Percentiles rank a stretch among this genome's conserved stretches.
Evolutionary conservation across 306 rosid species (phyloP).

Genomic region (Prinsepia uniflora): DNA sequence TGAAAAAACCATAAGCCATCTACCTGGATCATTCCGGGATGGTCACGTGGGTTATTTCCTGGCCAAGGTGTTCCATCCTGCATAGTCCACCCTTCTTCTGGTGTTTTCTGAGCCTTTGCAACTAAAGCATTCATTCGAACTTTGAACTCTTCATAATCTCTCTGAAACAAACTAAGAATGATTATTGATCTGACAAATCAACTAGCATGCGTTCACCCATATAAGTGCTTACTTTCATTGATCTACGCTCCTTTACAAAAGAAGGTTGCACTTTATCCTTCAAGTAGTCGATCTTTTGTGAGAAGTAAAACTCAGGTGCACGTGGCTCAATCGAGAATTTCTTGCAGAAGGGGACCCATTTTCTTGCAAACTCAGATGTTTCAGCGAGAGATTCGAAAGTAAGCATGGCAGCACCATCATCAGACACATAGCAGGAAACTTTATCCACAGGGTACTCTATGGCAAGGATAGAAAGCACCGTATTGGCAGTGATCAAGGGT

Average conservation of each 20-base stretch:
- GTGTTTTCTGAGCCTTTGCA: conserved; percentile 96
- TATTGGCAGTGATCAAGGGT: conserved; percentile 87
- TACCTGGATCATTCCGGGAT: conserved; percentile 99
- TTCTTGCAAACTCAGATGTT: conserved; percentile 92
- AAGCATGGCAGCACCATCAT: conserved; percentile 99
- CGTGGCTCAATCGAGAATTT: conserved; percentile 83
- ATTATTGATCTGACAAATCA: conserved; percentile 10
- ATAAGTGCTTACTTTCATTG: conserved; percentile 72
- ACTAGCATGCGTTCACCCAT: not conserved
- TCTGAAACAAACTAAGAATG: conserved; percentile 38
- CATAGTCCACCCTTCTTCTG: conserved; percentile 99
- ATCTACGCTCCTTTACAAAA: conserved; percentile 96
- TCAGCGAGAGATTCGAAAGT: conserved; percentile 85
- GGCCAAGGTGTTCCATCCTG: conserved; percentile 99
- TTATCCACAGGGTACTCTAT: conserved; percentile 93
- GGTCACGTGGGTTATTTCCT: conserved; percentile 89
- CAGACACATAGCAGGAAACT: conserved; percentile 96
- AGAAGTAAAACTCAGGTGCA: conserved; percentile 96
- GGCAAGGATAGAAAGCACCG: conserved; percentile 97
- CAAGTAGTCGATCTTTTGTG: conserved; percentile 94
- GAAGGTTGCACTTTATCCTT: conserved; percentile 95
- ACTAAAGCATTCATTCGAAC: conserved; percentile 87
- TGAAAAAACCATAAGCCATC: not conserved
- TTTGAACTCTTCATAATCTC: conserved; percentile 94
- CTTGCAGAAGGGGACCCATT: conserved; percentile 95